Evolutionary conservation across 306 rosid species (phyloP).

Genomic region (Citrullus colocynthis): DNA sequence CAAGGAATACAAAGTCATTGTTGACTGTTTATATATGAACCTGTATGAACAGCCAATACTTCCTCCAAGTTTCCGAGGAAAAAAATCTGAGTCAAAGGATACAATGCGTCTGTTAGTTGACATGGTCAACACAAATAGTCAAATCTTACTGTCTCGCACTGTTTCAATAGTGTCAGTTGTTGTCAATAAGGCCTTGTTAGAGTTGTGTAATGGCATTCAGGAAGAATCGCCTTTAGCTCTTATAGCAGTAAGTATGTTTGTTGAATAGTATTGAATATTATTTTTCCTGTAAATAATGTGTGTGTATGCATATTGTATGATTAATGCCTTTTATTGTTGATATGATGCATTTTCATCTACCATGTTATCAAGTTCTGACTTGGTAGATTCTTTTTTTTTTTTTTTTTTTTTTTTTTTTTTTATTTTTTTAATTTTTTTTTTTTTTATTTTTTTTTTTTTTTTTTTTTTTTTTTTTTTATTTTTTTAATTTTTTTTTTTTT

Average conservation of each 20-base stretch:
- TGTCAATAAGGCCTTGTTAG: conserved; percentile 69
- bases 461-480: conserved; percentile 3
- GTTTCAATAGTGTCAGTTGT: conserved; percentile 67
- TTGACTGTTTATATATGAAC: conserved; percentile 76
- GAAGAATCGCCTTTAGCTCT: conserved; percentile 78
- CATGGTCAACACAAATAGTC: conserved; percentile 83
- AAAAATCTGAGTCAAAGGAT: conserved; percentile 55
- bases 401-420: background rate
- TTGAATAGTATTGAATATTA: background rate
- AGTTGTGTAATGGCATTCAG: conserved; percentile 60
- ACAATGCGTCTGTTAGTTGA: conserved; percentile 70
- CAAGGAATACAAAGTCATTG: conserved; percentile 86
- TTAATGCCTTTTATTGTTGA: background rate
- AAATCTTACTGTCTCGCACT: conserved; percentile 57
- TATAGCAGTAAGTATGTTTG: conserved; percentile 62
- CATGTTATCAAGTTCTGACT: background rate
- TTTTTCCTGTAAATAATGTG: background rate
- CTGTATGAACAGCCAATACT: conserved; percentile 68
- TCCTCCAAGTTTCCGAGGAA: conserved; percentile 92
- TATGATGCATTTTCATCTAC: background rate
- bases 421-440: background rate
- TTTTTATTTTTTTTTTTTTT: conserved; percentile 13
- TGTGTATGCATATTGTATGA: background rate
- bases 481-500: conserved; percentile 15
- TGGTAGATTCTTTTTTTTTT: background rate